These are phyloP conservation scores for Pisolithus albus DNA, from an alignment of 768 basidiomycete species.

Conservation along the genomic window DNA sequence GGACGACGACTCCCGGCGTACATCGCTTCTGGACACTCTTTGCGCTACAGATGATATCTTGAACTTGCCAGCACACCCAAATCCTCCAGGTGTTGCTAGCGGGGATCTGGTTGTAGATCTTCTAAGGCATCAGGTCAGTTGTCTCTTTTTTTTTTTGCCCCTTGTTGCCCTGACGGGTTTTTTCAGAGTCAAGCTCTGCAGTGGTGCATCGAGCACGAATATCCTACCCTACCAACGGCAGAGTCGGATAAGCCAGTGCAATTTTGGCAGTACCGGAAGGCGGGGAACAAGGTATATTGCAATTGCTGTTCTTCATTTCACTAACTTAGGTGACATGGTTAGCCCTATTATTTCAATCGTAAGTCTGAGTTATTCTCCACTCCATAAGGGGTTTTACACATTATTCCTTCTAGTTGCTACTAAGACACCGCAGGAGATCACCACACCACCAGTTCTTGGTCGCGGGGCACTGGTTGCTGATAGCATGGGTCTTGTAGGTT, in stretches of 20 bases:
- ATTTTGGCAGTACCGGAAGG: constrained; percentile 75
- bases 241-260: constrained; percentile 73
- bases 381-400: neutral
- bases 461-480: constrained; percentile 86
- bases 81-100: constrained; percentile 61
- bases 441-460: constrained; percentile 53
- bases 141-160: neutral
- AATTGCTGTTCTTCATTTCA: neutral
- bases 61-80: constrained; percentile 60
- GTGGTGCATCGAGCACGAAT: constrained; percentile 81
- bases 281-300: constrained; percentile 43
- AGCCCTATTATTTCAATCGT: constrained; percentile 70
- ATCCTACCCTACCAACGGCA: constrained; percentile 63
- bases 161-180: neutral
- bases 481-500: constrained; percentile 68
- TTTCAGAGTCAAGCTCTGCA: constrained; percentile 70
- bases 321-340: neutral
- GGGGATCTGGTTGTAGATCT: constrained; percentile 68
- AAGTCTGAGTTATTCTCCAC: constrained; percentile 14
- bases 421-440: constrained; percentile 60
- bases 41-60: constrained; percentile 66
- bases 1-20: constrained; percentile 66
- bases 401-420: constrained; percentile 55
- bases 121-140: constrained; percentile 70
- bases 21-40: constrained; percentile 62